Evolutionary conservation across 1,284 basidiomycete species (phyloP), one percentile per base, ranked within the genome.

Genomic region (Leccinum subspadiceum): DNA sequence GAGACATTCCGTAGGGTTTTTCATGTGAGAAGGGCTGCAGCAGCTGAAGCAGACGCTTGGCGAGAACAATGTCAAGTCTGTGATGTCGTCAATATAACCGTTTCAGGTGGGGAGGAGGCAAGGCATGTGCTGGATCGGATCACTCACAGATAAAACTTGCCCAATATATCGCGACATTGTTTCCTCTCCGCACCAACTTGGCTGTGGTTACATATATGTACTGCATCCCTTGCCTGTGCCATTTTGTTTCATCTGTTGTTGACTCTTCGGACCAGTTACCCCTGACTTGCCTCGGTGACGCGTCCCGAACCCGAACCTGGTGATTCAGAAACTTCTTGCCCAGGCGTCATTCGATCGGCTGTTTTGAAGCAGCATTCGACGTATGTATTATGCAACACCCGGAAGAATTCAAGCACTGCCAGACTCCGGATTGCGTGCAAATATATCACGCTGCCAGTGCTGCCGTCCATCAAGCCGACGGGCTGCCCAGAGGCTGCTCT

Each of bases 381-480:
- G 66, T 72, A 1, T 75, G 84, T 62, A 62, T 86, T 31, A 75
- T 78, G n/a, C 72, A 72, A 54, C 78, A 80, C 58, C 76, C 81
- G 0, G 72, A 77, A 53, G 75, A 78, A 37, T 78, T 80, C 68
- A 79, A 77, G 55, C 82, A 81, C 59, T 86, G 84, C 70, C 78
- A 75, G 44, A 86, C 84, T 0, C 79, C 84, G 0, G 84, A 83
- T 60, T 86, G 84, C 62, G 76, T 67, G 7, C 84, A 85, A 65
- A 76, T 85, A 1, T 86, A 84, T 68, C 77, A 78, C 22, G 73
- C 66, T 5, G 54, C 24, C 31, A 33, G 31, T 39, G 15, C 15
- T 39, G 37, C 37, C 37, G 37, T 39, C 7, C 15, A 39, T 2
- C 51, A 67, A 46, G 65, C 69, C n/a, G 63, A 65, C 15, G 60